Base-by-base conservation (phyloP, 2,329 filamentous ascomycete species). In the Didymella pinodella region DNA sequence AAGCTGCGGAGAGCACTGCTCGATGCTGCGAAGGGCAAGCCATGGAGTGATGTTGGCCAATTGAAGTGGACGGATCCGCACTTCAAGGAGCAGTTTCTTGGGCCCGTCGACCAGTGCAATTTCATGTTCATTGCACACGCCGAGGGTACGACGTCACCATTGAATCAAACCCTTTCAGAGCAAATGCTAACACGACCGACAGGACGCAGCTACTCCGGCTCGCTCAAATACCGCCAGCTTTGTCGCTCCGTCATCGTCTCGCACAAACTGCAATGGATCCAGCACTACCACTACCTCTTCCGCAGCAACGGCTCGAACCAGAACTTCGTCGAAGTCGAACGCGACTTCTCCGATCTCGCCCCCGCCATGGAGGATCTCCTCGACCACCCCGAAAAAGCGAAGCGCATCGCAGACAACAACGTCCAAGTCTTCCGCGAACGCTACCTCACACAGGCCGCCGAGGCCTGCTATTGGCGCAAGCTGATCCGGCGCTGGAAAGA, bases 61-160 rank as follows among this genome's bases (percentile, higher is more conserved):
- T 63, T 75, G 47, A 63, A 61, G 50, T 74, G 72, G 71, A 62
- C 57, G 3, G 66, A 72, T 48, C 63, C 65, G 8, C 66, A 73
- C 28, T 73, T 72, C 62, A 71, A 72, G 58, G 65, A 72, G 43
- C 79, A 83, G 49, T 78, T 82, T 10, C 63, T 84, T 2, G 77
- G 79, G 1, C 83, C 85, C 47, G 79, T 82, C 41, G 82, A 85
- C 40, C 82, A 85, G 69, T 86, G 84, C 67, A 76, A 77, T 26
- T 86, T 84, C 66, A 82, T 82, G 76, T 86, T 84, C 63, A 76
- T 85, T 28, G 80, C 80, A 7, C 83, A 86, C 52, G 81, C 82
- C 1, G 84, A 85, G 69, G 84, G 83, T 36, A 78, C 71, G 60
- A 79, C 25, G 26, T 5, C 18, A 14, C 18, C 12, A 14, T 7